Conservation (phyloP, 2,329 filamentous ascomycete genomes). For the Botryotinia narcissicola region DNA sequence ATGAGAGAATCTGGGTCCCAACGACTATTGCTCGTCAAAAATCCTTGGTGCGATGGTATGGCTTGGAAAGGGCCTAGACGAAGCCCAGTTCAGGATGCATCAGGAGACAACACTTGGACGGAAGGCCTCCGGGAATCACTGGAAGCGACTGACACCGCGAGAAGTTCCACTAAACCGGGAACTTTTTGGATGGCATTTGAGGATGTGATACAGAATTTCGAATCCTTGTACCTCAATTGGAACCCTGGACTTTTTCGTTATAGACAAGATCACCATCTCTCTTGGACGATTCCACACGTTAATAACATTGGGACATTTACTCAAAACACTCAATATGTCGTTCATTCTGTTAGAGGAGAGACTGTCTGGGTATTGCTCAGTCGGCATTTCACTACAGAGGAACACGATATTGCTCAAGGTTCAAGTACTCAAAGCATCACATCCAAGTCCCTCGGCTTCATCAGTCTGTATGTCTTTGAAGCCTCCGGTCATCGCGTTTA, state of each 20-base stretch:
- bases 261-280: slow-evolving; percentile 86
- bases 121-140: slow-evolving; percentile 32
- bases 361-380: slow-evolving; percentile 81
- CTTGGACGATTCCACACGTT: slow-evolving; percentile 62
- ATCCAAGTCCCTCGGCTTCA: slow-evolving; percentile 63
- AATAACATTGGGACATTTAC: slow-evolving; percentile 55
- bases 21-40: slow-evolving; percentile 80
- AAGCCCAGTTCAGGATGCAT: slow-evolving; percentile 17
- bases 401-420: slow-evolving; percentile 55
- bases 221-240: slow-evolving; percentile 97
- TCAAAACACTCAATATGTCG: slow-evolving; percentile 70
- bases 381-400: slow-evolving; percentile 76
- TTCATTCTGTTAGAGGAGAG: slow-evolving; percentile 57
- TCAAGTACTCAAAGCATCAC: slow-evolving; percentile 33
- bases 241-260: slow-evolving; percentile 79
- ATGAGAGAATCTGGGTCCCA: slow-evolving; percentile 64
- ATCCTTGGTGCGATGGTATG: slow-evolving; percentile 87
- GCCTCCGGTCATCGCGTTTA: slow-evolving; percentile 69
- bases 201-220: slow-evolving; percentile 85
- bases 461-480: slow-evolving; percentile 80
- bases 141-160: slow-evolving; percentile 24
- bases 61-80: slow-evolving; percentile 59
- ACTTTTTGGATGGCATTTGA: slow-evolving; percentile 93
- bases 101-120: slow-evolving; percentile 24
- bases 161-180: slow-evolving; percentile 52